A percentile compares a stretch with the other conserved stretches of the same genome.
Evolutionary conservation across 202 grass and related monocot genomes (phyloP).

Genomic region (Schoenoplectus tabernaemontani): DNA sequence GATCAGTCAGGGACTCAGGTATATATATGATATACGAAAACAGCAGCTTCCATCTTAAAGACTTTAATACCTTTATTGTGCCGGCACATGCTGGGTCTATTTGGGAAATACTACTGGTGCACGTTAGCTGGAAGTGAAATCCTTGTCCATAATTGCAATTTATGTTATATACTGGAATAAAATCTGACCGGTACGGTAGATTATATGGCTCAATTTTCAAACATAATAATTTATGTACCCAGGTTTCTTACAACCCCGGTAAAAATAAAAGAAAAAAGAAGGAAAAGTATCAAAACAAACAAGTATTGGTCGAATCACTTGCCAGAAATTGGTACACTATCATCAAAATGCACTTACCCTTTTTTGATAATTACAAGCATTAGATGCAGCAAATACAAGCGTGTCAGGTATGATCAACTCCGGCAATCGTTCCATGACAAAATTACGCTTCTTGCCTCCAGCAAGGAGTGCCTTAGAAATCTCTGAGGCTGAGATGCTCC

Average conservation of each 20-base stretch:
- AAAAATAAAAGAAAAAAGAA: too few species aligned
- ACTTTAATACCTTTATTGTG: neutral
- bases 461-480: constrained; percentile 65
- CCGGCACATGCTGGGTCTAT: neutral
- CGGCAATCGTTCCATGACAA: constrained; percentile 21
- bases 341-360: constrained; percentile 31
- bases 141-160: too few species aligned
- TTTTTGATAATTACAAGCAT: constrained; percentile 28
- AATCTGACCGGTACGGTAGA: neutral
- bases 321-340: neutral
- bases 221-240: neutral
- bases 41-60: neutral
- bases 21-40: too few species aligned
- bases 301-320: neutral
- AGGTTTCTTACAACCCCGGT: neutral
- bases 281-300: neutral
- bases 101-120: neutral
- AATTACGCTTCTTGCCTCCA: constrained; percentile 33
- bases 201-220: neutral
- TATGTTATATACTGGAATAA: too few species aligned
- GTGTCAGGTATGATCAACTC: constrained; percentile 62
- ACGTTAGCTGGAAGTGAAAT: neutral
- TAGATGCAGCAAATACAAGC: constrained; percentile 38
- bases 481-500: constrained; percentile 80
- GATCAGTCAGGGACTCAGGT: neutral